These are phyloP conservation scores for Trametes punicea DNA, from an alignment of 768 basidiomycete species.

Conservation along the genomic window DNA sequence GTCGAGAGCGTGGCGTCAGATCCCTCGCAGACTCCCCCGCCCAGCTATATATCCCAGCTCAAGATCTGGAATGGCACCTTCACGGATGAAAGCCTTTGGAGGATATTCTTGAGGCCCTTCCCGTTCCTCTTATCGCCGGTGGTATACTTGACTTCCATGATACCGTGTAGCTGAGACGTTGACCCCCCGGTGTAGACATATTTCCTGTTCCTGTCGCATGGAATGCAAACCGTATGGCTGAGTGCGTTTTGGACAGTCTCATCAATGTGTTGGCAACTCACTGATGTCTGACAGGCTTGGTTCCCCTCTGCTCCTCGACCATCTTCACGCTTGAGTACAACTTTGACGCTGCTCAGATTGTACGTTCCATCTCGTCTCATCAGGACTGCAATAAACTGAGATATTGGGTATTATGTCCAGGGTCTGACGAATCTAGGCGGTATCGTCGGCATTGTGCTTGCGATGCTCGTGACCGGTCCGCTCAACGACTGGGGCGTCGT, in stretches of 20 bases:
- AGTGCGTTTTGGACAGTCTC: slow-evolving; percentile 29
- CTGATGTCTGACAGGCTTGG: slow-evolving; percentile 33
- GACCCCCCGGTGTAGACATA: slow-evolving; percentile 26
- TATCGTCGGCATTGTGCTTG: slow-evolving; percentile 41
- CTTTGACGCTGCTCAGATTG: slow-evolving; percentile 40
- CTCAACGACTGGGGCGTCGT: slow-evolving; percentile 42
- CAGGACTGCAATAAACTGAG: neutral
- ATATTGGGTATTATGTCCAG: neutral
- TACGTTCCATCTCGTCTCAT: neutral
- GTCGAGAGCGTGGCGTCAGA: slow-evolving; percentile 8
- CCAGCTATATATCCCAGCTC: slow-evolving; percentile 35
- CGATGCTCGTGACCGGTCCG: slow-evolving; percentile 36
- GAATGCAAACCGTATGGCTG: slow-evolving; percentile 44
- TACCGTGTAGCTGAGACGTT: neutral
- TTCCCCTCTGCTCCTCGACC: slow-evolving; percentile 43
- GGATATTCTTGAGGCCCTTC: slow-evolving; percentile 39
- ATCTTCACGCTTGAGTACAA: slow-evolving; percentile 44
- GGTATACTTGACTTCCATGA: slow-evolving; percentile 6
- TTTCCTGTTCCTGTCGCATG: slow-evolving; percentile 38
- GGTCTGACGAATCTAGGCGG: slow-evolving; percentile 43
- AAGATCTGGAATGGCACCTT: slow-evolving; percentile 38
- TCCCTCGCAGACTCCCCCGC: slow-evolving; percentile 2
- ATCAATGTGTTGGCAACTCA: neutral
- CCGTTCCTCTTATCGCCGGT: slow-evolving; percentile 43
- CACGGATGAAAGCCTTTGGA: slow-evolving; percentile 34